A percentile compares a stretch with the other conserved stretches of the same genome.
These are phyloP conservation scores for Pseudogymnoascus sp. DNA, from an alignment of 2,329 filamentous ascomycete species.

Conservation along the genomic window DNA sequence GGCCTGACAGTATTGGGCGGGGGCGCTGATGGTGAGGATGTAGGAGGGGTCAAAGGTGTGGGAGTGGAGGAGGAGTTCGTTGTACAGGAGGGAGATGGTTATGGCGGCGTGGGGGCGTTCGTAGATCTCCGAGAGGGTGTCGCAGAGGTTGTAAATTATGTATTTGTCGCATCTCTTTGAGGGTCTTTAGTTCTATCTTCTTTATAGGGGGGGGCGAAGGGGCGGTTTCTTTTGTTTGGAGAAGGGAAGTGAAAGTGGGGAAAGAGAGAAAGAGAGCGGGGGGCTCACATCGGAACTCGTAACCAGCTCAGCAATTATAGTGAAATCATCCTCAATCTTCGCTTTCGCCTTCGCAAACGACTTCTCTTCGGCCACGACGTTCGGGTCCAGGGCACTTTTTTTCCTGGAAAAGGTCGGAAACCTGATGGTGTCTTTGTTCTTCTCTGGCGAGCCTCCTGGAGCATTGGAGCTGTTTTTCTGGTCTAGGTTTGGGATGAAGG, in stretches of 20 bases:
- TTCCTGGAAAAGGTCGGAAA: not conserved
- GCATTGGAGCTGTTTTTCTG: not conserved
- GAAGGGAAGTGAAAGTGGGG: not conserved
- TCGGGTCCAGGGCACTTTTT: not conserved
- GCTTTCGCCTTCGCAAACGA: not conserved
- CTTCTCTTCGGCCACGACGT: not conserved
- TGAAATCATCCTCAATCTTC: not conserved
- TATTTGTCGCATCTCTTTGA: not conserved
- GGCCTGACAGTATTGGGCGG: not conserved
- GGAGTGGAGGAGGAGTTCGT: not conserved
- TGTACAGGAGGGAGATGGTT: not conserved
- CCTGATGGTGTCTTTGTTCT: not conserved
- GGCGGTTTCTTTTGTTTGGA: not conserved
- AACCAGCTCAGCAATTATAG: not conserved
- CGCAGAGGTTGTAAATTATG: not conserved
- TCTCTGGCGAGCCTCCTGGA: not conserved
- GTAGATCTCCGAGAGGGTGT: not conserved
- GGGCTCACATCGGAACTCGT: not conserved
- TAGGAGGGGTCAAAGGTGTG: not conserved
- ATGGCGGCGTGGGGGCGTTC: not conserved
- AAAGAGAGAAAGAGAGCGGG: not conserved
- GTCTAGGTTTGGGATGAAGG: not conserved
- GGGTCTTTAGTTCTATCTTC: not conserved
- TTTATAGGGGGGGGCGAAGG: no score
- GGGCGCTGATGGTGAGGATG: not conserved